A percentile compares a stretch with the other conserved stretches of the same genome.
Evolutionary conservation across 176 grass and related monocot genomes (phyloP).

Genomic region (Zea mays): Zm-B73-REFERENCE-NAM-5.0 NC_050100.1:39126501-39127000

Average conservation of each 20-base stretch:
- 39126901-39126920: too few relatives aligned
- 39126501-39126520: constrained; percentile 73
- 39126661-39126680: constrained; percentile 2
- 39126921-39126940: too few relatives aligned
- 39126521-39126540: constrained; percentile 80
- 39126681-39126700: constrained; percentile 25
- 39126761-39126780: too few relatives aligned
- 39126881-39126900: too few relatives aligned
- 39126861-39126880: too few relatives aligned
- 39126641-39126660: constrained; percentile 73
- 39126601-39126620: constrained; percentile 60
- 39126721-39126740: constrained; percentile 6
- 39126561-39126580: constrained; percentile 93
- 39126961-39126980: too few relatives aligned
- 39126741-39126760: neutral
- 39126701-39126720: constrained; percentile 2
- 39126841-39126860: too few relatives aligned
- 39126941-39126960: too few relatives aligned
- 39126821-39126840: too few relatives aligned
- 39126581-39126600: constrained; percentile 68
- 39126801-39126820: too few relatives aligned
- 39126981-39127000: too few relatives aligned
- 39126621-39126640: constrained; percentile 80
- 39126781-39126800: too few relatives aligned
- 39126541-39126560: constrained; percentile 88